Percentiles rank a stretch among this genome's conserved stretches.
Evolutionary conservation across 805 yeast species (phyloP).

Genomic region (Kurtzmaniella fragi): DNA sequence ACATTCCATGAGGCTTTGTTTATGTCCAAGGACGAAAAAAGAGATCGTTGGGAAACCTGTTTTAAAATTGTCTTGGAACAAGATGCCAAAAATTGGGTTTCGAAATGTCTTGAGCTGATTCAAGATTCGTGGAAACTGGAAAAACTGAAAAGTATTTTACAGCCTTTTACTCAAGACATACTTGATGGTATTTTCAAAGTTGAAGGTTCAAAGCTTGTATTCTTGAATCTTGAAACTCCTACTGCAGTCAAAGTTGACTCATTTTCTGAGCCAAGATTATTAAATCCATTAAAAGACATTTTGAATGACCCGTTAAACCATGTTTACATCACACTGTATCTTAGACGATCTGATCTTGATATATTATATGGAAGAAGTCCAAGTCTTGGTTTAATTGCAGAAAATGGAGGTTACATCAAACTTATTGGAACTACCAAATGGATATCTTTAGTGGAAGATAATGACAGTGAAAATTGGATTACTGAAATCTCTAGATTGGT

Average conservation of each 20-base stretch:
- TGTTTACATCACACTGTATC: conserved; percentile 68
- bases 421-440: conserved; percentile 48
- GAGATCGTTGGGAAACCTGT: conserved; percentile 57
- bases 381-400: conserved; percentile 80
- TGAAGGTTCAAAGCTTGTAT: conserved; percentile 40
- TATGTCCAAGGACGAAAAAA: conserved; percentile 57
- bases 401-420: conserved; percentile 79
- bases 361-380: conserved; percentile 63
- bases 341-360: conserved; percentile 60
- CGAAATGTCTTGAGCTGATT: conserved; percentile 49
- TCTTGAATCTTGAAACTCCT: conserved; percentile 48
- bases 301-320: conserved; percentile 52
- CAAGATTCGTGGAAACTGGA: conserved; percentile 35
- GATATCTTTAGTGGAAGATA: conserved; percentile 56
- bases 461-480: conserved; percentile 50
- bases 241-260: conserved; percentile 19
- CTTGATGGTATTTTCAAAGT: conserved; percentile 29
- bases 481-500: conserved; percentile 51
- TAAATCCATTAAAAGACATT: conserved; percentile 55
- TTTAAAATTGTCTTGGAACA: conserved; percentile 54
- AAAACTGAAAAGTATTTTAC: conserved; percentile 18
- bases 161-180: conserved; percentile 25
- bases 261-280: conserved; percentile 54
- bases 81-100: conserved; percentile 76
- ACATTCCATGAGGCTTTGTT: conserved; percentile 60